phyloP scores from a whole-genome alignment of 306 rosid species.

The Ormosia semicastrata region DNA sequence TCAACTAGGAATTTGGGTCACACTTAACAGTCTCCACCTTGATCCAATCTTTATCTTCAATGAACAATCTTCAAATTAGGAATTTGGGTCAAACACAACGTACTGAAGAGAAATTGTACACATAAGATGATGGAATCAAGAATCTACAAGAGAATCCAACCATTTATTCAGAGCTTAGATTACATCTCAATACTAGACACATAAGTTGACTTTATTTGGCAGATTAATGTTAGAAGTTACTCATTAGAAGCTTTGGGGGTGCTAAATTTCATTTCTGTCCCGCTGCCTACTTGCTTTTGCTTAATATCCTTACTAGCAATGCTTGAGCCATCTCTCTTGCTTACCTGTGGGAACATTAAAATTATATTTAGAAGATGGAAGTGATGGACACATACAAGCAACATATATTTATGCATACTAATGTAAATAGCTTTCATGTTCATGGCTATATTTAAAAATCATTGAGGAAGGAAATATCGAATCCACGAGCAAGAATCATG shows the following conservation, averaged over 20 bases:
- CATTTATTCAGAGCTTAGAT: neutral
- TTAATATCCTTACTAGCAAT: slow-evolving; percentile 35
- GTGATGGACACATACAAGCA: neutral
- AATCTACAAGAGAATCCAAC: slow-evolving; percentile 35
- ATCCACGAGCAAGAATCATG: neutral
- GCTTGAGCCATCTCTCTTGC: slow-evolving; percentile 41
- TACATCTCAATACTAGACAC: slow-evolving; percentile 11
- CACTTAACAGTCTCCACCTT: too few species aligned
- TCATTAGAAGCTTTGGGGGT: slow-evolving; percentile 22
- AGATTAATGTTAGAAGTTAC: slow-evolving; percentile 13
- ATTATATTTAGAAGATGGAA: neutral
- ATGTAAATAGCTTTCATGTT: neutral
- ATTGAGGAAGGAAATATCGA: neutral
- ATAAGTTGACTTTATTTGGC: slow-evolving; percentile 2
- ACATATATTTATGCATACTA: neutral
- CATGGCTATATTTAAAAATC: neutral
- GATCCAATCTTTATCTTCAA: neutral
- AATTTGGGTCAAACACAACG: neutral
- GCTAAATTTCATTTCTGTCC: slow-evolving; percentile 33
- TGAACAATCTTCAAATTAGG: neutral
- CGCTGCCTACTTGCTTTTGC: slow-evolving; percentile 41
- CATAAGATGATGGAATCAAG: slow-evolving; percentile 19
- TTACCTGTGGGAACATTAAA: slow-evolving; percentile 41
- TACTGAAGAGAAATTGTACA: slow-evolving; percentile 21
- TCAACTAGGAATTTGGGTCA: neutral